Evolutionary conservation across 2,329 filamentous ascomycete species (phyloP).

Genomic region (Mollisia scopiformis): DNA sequence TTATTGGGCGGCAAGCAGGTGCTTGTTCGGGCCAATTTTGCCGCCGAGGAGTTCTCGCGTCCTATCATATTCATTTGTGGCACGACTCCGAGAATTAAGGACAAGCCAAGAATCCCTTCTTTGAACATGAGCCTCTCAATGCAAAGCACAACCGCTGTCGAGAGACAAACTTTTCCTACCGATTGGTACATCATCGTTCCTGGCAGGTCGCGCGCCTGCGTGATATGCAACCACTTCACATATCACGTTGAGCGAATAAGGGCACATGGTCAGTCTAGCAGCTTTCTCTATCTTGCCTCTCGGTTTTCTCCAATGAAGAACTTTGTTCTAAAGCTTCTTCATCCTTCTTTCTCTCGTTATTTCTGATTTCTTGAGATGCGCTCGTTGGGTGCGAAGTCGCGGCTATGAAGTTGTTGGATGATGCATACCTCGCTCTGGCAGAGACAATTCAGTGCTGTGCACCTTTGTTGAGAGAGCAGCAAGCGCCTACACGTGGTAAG

Average conservation of each 20-base stretch:
- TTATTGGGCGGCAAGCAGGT: conserved; percentile 6
- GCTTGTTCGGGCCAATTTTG: conserved; percentile 5
- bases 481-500: conserved; percentile 32
- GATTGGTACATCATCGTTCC: conserved; percentile 18
- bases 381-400: conserved; percentile 32
- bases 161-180: conserved; percentile 16
- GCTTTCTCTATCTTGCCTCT: conserved; percentile 12
- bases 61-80: conserved; percentile 2
- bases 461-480: conserved; percentile 21
- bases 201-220: conserved; percentile 16
- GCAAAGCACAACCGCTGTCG: conserved; percentile 23
- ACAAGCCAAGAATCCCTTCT: conserved; percentile 15
- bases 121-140: conserved; percentile 21
- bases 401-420: conserved; percentile 36
- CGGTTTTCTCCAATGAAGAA: conserved; percentile 20
- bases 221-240: conserved; percentile 20
- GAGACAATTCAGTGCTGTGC: conserved; percentile 33
- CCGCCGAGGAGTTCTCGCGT: conserved; percentile 2
- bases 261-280: background rate
- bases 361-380: conserved; percentile 17
- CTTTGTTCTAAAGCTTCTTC: conserved; percentile 15
- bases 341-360: conserved; percentile 13
- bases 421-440: conserved; percentile 35
- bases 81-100: conserved; percentile 7
- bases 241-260: conserved; percentile 17